Base-by-base conservation (phyloP, 768 basidiomycete species). In the Xerocomus spinulosus region DNA sequence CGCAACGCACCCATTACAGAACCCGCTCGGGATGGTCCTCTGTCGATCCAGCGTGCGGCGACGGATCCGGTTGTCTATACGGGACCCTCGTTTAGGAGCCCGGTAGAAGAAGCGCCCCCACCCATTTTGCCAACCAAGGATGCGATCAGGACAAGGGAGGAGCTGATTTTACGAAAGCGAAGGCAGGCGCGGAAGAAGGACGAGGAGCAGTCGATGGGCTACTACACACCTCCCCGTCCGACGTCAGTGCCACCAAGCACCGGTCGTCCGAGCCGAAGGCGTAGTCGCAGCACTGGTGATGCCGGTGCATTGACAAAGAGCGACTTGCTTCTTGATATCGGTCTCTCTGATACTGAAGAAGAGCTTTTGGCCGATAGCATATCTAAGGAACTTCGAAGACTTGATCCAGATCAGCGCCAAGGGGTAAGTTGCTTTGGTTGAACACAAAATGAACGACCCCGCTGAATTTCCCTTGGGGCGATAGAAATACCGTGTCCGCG, bases 261-360 rank as follows among this genome's bases (percentile, higher is more conserved):
- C 73, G 58, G 77, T 21, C 68, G 83, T 33, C 81, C 82, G 10
- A 79, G 74, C 46, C 71, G 78, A 45, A 71, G 87, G 53, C 73
- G 86, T 46, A 93, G 86, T 63, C 79, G 81, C 75, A 91, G 86
- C 59, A 89, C 86, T 1, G 82, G 84, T 9, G 90, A 90, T 62
- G 82, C 79, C 3, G 77, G 83, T 37, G 70, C 73, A 39, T 52
- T 74, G 37, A 59, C 63, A 18, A 63, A 59, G 44, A 41, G 53
- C 37, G 68, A 64, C 25, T 48, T 63, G 8, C 60, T 75, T 26
- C 63, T 76, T 34, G 72, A 74, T 45, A 55, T 70, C 32, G 63
- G 57, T 8, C 47, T 56, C 42, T 77, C 55, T 4, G 73, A 73
- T 10, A 73, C 65, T 3, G 70, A 70, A 48, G 74, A 81, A 50